Conservation (phyloP, 2,329 filamentous ascomycete genomes). For the Fusarium equiseti region DNA sequence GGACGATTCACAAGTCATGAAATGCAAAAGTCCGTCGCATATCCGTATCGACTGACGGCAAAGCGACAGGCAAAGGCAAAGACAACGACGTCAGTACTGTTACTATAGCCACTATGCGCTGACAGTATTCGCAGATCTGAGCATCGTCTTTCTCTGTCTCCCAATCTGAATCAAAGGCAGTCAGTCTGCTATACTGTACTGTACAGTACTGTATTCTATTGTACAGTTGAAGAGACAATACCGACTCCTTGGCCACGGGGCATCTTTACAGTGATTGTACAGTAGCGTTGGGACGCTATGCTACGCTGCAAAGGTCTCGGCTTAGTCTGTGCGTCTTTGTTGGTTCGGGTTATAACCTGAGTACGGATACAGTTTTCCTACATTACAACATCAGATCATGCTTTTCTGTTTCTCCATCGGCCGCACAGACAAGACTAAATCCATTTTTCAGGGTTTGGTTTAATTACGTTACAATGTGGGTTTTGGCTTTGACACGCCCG, state of each 20-base stretch:
- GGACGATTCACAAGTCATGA: conserved; percentile 17
- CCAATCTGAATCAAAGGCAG: conserved; percentile 2
- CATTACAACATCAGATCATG: conserved; percentile 29
- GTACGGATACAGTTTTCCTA: neutral
- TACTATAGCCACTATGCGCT: conserved; percentile 19
- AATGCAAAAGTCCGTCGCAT: neutral
- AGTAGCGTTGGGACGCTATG: neutral
- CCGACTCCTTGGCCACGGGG: conserved; percentile 39
- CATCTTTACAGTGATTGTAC: neutral
- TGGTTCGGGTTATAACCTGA: conserved; percentile 15
- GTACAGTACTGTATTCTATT: neutral
- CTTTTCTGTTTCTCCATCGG: neutral
- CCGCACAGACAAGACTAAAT: conserved; percentile 1
- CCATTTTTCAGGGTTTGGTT: neutral
- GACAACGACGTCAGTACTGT: neutral
- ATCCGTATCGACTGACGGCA: neutral
- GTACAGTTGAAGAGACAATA: conserved; percentile 10
- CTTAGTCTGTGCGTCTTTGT: conserved; percentile 23
- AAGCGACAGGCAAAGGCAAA: neutral
- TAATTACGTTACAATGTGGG: conserved; percentile 3
- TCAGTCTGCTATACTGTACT: conserved; percentile 5
- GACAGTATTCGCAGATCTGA: neutral
- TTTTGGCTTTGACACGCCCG: conserved; percentile 8
- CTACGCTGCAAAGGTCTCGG: neutral
- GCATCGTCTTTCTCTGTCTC: neutral